These are phyloP conservation scores for Quercus tomentella DNA, from an alignment of 331 rosid genomes.

Conservation along the genomic window DNA sequence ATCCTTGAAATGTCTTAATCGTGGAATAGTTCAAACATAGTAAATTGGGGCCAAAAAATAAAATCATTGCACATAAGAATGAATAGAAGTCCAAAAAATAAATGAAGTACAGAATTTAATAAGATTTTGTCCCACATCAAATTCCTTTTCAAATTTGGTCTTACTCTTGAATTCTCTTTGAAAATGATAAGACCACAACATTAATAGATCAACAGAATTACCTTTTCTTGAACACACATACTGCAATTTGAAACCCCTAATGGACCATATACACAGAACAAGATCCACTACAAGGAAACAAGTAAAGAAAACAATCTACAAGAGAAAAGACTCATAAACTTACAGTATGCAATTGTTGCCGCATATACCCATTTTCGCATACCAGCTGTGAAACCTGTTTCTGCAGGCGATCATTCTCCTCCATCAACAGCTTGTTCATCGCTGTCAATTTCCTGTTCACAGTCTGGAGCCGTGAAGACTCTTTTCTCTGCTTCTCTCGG, in stretches of 20 bases:
- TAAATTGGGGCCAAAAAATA: neutral
- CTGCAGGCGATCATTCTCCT: constrained; percentile 97
- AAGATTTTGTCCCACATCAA: neutral
- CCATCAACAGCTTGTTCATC: constrained; percentile 98
- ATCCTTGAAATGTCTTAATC: neutral
- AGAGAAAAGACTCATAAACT: constrained; percentile 14
- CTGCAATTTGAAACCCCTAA: neutral
- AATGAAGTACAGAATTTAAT: neutral
- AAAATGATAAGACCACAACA: neutral
- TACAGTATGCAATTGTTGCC: constrained; percentile 86
- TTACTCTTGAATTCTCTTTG: neutral
- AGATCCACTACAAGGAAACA: neutral
- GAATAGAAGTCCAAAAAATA: neutral
- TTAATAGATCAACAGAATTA: neutral
- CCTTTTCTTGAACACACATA: neutral
- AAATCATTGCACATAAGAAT: neutral
- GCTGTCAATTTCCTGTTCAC: constrained; percentile 83
- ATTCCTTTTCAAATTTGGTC: neutral
- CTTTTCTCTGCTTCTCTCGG: constrained; percentile 97
- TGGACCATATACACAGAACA: neutral
- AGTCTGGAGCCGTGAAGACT: constrained; percentile 83
- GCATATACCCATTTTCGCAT: constrained; percentile 89
- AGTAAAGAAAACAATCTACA: neutral
- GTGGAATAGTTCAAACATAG: neutral
- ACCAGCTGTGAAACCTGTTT: constrained; percentile 96